A percentile compares a stretch with the other conserved stretches of the same genome.
phyloP scores from a whole-genome alignment of 495 filamentous ascomycete genomes.

The Hypoxylon fragiforme region DNA sequence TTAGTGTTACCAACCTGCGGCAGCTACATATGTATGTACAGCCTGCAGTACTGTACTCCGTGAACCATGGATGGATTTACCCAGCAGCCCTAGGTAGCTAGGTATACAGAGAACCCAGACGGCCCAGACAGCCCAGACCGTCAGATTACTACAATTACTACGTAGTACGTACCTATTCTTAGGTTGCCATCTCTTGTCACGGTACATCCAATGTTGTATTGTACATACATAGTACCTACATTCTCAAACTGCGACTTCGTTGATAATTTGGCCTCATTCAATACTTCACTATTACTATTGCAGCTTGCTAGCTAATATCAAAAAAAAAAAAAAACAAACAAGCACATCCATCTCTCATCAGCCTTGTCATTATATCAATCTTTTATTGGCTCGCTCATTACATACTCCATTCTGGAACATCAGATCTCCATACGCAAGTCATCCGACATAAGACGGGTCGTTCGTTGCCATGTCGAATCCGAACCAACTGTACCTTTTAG shows the following conservation, averaged over 20 bases:
- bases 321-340: not conserved
- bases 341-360: not conserved
- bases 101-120: no score
- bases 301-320: no score
- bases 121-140: no score
- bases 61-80: conserved; percentile 12
- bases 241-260: not conserved
- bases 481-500: conserved; percentile 71
- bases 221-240: no score
- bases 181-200: no score
- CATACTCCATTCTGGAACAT: not conserved
- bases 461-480: conserved; percentile 56
- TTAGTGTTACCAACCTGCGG: conserved; percentile 1
- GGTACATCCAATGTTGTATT: no score
- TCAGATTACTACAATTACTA: conserved; percentile 17
- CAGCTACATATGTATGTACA: no score
- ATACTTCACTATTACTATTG: no score
- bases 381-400: conserved; percentile 2
- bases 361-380: not conserved
- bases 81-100: no score
- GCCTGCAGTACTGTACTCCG: no score
- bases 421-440: not conserved
- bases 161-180: conserved; percentile 23
- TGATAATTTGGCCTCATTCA: conserved; percentile 21
- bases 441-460: not conserved